Evolutionary conservation across 257 asterid species (phyloP).

Genomic region (Verbascum thapsus): DNA sequence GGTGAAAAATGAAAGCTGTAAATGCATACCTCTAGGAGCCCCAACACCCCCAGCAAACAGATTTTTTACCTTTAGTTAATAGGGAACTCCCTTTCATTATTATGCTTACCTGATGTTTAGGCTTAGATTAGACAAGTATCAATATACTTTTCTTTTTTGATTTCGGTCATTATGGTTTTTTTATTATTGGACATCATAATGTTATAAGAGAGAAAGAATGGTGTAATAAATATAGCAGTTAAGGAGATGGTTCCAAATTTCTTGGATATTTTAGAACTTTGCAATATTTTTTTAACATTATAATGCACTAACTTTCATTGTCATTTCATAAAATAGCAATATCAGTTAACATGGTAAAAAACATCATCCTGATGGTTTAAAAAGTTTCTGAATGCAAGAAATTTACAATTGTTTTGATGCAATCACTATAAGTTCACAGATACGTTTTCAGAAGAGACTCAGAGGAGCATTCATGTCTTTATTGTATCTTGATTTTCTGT

Average conservation of each 20-base stretch:
- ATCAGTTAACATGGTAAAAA: background rate
- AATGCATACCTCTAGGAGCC: too few species aligned
- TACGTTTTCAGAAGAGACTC: slow-evolving; percentile 10
- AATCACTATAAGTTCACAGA: slow-evolving; percentile 2
- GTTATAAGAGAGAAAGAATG: background rate
- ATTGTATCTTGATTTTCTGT: slow-evolving; percentile 11
- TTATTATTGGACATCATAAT: background rate
- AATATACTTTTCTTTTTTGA: background rate
- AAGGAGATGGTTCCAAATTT: too few species aligned
- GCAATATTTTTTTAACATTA: too few species aligned
- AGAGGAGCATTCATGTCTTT: background rate
- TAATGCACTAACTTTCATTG: too few species aligned
- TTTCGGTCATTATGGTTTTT: slow-evolving; percentile 4
- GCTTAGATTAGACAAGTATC: background rate
- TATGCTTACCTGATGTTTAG: too few species aligned
- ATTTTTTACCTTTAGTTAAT: background rate
- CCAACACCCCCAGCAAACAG: background rate
- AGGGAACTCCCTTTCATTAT: background rate
- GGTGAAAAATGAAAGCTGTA: too few species aligned
- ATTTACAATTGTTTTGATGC: slow-evolving; percentile 5
- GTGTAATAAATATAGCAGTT: background rate
- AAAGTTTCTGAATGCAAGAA: background rate
- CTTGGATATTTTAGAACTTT: too few species aligned
- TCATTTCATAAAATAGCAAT: too few species aligned
- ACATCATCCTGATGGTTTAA: slow-evolving; percentile 2